Conservation (phyloP, 768 basidiomycete genomes). For the Mycena epipterygia region DNA sequence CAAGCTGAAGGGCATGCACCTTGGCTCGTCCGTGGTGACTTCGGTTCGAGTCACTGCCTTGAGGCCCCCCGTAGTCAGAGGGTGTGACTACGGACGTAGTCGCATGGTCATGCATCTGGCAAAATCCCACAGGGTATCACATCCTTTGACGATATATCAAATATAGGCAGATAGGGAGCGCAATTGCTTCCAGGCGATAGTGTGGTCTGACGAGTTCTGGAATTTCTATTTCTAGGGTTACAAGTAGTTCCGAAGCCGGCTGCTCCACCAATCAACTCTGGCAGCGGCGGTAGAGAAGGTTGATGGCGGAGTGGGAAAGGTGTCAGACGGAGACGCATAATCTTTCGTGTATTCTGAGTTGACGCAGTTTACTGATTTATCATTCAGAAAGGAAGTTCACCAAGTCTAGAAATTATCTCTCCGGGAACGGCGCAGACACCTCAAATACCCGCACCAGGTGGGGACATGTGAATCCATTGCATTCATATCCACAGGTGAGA, state of each 20-base stretch:
- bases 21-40: constrained; percentile 16
- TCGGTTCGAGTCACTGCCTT: too few relatives aligned
- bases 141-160: too few relatives aligned
- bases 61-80: too few relatives aligned
- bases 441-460: not conserved
- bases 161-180: too few relatives aligned
- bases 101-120: too few relatives aligned
- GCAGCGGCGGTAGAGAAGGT: constrained; percentile 4
- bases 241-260: constrained; percentile 4
- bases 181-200: constrained; percentile 2
- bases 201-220: not conserved
- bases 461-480: constrained; percentile 6
- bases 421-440: too few relatives aligned
- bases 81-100: too few relatives aligned
- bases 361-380: constrained; percentile 2
- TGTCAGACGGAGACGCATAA: not conserved
- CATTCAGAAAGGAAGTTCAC: constrained; percentile 14
- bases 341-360: constrained; percentile 2
- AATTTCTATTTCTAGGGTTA: constrained; percentile 2
- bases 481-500: constrained; percentile 11
- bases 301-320: not conserved
- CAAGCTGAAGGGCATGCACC: constrained; percentile 9
- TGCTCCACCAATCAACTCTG: constrained; percentile 8
- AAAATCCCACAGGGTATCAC: too few relatives aligned
- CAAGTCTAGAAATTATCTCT: too few relatives aligned